A percentile compares a stretch with the other conserved stretches of the same genome.
Evolutionary conservation across 345 rosid genomes (phyloP).

Genomic region (Dipteronia dyeriana): DNA sequence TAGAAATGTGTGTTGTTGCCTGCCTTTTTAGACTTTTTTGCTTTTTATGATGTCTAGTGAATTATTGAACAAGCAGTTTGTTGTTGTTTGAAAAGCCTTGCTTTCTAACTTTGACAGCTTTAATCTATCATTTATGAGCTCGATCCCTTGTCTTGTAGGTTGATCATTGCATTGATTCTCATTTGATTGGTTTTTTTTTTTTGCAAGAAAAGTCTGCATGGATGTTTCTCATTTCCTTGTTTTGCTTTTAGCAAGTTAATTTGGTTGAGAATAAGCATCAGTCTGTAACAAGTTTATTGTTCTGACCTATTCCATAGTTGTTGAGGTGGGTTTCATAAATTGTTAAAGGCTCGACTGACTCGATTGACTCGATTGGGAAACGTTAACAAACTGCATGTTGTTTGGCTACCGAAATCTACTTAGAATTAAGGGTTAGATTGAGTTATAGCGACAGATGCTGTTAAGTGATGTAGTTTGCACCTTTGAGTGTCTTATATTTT

Average conservation of each 20-base stretch:
- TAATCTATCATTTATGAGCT: too few relatives aligned
- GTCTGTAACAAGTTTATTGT: background rate
- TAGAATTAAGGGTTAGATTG: background rate
- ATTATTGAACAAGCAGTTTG: too few relatives aligned
- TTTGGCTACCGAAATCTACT: background rate
- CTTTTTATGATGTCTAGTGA: too few relatives aligned
- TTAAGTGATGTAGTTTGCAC: background rate
- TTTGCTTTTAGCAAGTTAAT: background rate
- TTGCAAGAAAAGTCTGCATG: conserved; percentile 18
- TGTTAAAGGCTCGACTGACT: background rate
- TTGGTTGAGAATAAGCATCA: background rate
- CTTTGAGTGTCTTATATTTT: background rate
- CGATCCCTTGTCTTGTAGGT: background rate
- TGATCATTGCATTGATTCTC: background rate
- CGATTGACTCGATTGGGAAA: too few relatives aligned
- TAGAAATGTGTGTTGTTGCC: too few relatives aligned
- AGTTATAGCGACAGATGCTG: background rate
- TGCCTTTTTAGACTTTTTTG: too few relatives aligned
- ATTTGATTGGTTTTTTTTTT: conserved; percentile 17
- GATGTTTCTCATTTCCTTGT: conserved; percentile 6
- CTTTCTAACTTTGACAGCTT: background rate
- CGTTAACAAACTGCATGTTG: background rate
- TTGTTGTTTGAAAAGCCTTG: too few relatives aligned
- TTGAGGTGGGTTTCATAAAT: background rate
- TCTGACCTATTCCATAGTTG: background rate